Evolutionary conservation across 805 yeast species (phyloP), one percentile per base, ranked within the genome.

Genomic region (Metschnikowia lunata): DNA sequence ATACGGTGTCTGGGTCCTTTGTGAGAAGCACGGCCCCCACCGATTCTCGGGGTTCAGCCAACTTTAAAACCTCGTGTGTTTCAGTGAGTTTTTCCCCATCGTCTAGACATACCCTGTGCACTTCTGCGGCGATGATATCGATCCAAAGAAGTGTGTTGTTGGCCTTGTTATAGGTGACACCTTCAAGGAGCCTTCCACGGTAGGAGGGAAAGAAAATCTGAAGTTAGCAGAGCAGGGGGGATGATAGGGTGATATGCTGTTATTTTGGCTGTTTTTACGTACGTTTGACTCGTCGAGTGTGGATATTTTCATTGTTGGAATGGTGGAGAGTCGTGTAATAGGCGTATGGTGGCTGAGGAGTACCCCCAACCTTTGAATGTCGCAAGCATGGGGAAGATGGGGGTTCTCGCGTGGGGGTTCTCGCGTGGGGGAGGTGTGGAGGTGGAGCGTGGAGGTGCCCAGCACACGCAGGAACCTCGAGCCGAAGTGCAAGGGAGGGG

Each of bases 21-120:
- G 93, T 80, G 29, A 88, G 75, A 13, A 81, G 86, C 50, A 89
- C 74, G 12, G 84, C 90, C 11, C 96, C 96, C 39, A 86, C 67
- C 6, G 78, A 67, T 45, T 71, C 75, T 11, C 56, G 60, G 1
- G 43, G 39, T 31, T 72, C 74, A 9, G 60, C 59, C 34, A 75
- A 62, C 34, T 60, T 57, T 39, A 78, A 57, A 12, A 66, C 61
- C 45, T 73, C 67, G 50, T 72, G 79, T 13, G 60, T 55, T 12
- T 46, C 34, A 8, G 41, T 48, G 18, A 40, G 30, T 27, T 52
- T 37, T 4, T 39, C 50, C 27, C 55, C 52, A 18, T 49, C 52
- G 8, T 15, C 35, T 26, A 63, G 51, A 14, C 51, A 50, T 1
- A 67, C 65, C 13, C 76, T 57, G 48, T 71, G 74, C 11, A 69